Evolutionary conservation across 345 rosid species (phyloP).

Genomic region (Acer yangbiense): DNA sequence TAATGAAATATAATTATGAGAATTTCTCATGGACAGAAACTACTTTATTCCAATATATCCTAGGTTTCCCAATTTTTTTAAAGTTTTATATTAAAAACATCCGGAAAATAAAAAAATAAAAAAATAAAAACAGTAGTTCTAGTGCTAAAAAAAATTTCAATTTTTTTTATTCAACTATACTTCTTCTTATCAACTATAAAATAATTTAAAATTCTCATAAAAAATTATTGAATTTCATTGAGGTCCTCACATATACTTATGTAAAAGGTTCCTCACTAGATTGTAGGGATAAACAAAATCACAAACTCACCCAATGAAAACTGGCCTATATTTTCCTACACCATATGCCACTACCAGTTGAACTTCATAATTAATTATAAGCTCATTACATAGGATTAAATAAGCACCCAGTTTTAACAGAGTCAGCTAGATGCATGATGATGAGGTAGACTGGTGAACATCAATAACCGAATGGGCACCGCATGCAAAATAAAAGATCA

Average conservation of each 20-base stretch:
- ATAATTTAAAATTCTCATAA: no score
- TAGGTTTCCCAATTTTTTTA: neutral
- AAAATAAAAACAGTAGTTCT: no score
- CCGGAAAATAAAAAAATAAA: no score
- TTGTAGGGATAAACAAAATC: neutral
- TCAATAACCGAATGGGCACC: constrained; percentile 19
- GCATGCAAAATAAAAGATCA: constrained; percentile 6
- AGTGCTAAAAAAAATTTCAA: no score
- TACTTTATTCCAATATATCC: neutral
- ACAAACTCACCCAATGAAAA: neutral
- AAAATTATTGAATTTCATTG: neutral
- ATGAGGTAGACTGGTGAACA: constrained; percentile 1
- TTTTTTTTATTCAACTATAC: no score
- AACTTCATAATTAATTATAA: neutral
- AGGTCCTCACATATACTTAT: neutral
- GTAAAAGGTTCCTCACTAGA: neutral
- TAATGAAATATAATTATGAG: no score
- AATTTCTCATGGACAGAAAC: neutral
- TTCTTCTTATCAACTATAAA: no score
- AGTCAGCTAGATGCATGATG: constrained; percentile 14
- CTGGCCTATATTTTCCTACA: neutral
- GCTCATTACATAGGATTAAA: neutral
- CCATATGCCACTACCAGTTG: neutral
- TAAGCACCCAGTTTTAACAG: neutral
- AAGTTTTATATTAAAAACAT: no score